Evolutionary conservation across 768 basidiomycete genomes (phyloP), one percentile per base, ranked within the genome.

Genomic region (Dentipellis fragilis): DNA sequence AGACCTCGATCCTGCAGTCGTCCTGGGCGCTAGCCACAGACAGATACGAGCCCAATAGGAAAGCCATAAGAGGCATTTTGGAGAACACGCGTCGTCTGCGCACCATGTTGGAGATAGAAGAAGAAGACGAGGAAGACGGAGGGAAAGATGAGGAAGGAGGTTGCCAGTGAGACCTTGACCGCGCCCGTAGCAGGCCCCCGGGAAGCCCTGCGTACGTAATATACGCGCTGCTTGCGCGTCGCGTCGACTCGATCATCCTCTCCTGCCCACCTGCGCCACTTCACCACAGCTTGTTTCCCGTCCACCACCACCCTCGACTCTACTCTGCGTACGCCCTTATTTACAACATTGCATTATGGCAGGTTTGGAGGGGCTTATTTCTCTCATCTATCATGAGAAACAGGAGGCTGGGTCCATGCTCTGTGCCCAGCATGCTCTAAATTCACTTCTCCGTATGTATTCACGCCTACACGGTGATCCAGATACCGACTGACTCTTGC

Each of bases 401-500:
- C 89, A 93, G 67, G 79, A 90, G 65, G 59, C 70, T 55, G 88
- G 87, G 21, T 89, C 88, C 2, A 87, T 87, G 80, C 78, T 92
- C 34, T 93, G 90, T 66, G 90, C 89, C 11, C 89, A 92, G 65
- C 88, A 93, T 70, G 88, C 90, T 8, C 74, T 93, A 35, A 93
- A 92, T 66, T 80, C 80, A 16, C 73, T 93, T 17, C 74, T 92
- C 34, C 89, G 89, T 91, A 62, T 59, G 85, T 76, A 40, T n/a
- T 17, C 49, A 23, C 38, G 19, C 36, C 17, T 49, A 21, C 21
- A 45, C 21, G 35, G 7, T 17, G 34, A 17, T 14, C 12, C 17
- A 52, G 39, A 46, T 49, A 52, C 51, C 54, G 21, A 49, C 37
- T 22, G 21, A 53, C 51, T 34, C 37, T 62, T 12, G 29, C 17